Percentiles rank a stretch among this genome's conserved stretches.
These are phyloP conservation scores for Colletotrichum phormii DNA, from an alignment of 2,329 filamentous ascomycete genomes.

Conservation along the genomic window DNA sequence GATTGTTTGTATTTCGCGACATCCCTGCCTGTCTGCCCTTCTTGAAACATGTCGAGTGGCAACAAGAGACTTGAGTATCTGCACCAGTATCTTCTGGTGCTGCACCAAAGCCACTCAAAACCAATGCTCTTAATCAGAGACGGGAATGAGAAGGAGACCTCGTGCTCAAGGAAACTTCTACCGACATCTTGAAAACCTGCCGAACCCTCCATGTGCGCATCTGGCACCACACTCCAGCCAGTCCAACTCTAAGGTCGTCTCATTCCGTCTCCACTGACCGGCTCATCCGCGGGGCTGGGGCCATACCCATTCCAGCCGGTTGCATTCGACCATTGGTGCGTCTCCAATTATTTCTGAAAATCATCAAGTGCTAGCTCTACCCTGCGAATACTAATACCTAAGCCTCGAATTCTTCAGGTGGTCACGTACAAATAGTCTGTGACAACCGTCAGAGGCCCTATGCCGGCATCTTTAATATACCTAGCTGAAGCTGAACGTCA, in stretches of 20 bases:
- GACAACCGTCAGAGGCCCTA: neutral
- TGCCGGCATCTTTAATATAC: neutral
- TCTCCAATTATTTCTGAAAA: neutral
- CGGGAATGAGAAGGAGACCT: neutral
- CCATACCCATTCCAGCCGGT: neutral
- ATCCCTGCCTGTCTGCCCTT: constrained; percentile 17
- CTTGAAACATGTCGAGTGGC: constrained; percentile 28
- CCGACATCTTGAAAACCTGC: neutral
- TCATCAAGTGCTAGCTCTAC: neutral
- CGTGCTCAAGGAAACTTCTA: no score
- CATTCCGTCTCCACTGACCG: neutral
- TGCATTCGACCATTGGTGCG: neutral
- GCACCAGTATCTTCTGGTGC: constrained; percentile 1
- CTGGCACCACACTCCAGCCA: neutral
- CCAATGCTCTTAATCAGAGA: neutral
- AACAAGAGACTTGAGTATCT: constrained; percentile 11
- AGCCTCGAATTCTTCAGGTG: no score
- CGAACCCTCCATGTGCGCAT: neutral
- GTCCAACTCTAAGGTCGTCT: neutral
- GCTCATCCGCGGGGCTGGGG: neutral
- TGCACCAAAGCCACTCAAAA: neutral
- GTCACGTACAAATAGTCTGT: neutral
- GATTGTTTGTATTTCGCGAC: neutral
- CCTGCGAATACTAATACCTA: neutral
- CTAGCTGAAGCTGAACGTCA: neutral